Conservation (phyloP, 306 rosid species). For the Ceratonia siliqua region DNA sequence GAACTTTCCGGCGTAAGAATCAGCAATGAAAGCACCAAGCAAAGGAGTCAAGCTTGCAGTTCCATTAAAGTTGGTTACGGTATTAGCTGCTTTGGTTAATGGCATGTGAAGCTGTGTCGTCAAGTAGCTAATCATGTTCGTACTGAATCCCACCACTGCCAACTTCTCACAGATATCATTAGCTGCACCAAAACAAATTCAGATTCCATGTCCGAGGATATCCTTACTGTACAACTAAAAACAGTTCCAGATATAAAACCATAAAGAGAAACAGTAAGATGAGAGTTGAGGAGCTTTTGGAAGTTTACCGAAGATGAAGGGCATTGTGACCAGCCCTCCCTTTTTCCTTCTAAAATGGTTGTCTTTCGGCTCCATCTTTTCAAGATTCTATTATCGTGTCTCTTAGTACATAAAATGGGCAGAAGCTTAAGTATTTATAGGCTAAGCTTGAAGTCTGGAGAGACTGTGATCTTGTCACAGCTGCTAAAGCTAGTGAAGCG, state of each 20-base stretch:
- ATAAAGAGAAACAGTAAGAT: too few relatives aligned
- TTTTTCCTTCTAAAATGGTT: slow-evolving; percentile 46
- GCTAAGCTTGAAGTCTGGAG: not conserved
- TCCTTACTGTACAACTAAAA: too few relatives aligned
- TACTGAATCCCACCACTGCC: slow-evolving; percentile 85
- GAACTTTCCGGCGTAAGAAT: slow-evolving; percentile 77
- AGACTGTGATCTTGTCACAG: not conserved
- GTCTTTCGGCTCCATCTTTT: slow-evolving; percentile 49
- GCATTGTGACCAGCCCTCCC: slow-evolving; percentile 88
- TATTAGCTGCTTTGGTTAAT: slow-evolving; percentile 81
- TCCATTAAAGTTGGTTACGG: slow-evolving; percentile 78
- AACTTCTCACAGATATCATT: slow-evolving; percentile 87
- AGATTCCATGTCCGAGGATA: too few relatives aligned
- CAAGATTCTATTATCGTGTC: slow-evolving; percentile 6
- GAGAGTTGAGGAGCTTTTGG: not conserved
- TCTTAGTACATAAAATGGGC: slow-evolving; percentile 19
- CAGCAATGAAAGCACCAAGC: slow-evolving; percentile 89
- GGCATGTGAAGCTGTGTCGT: slow-evolving; percentile 84
- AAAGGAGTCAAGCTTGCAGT: slow-evolving; percentile 89
- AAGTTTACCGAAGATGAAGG: slow-evolving; percentile 86
- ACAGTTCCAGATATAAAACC: too few relatives aligned
- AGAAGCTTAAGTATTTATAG: slow-evolving; percentile 47
- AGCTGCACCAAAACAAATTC: slow-evolving; percentile 42
- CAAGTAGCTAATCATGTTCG: slow-evolving; percentile 88
- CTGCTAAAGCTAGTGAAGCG: not conserved